Evolutionary conservation across 306 rosid genomes (phyloP), one percentile per base, ranked within the genome.

Genomic region (Lablab purpureus): DNA sequence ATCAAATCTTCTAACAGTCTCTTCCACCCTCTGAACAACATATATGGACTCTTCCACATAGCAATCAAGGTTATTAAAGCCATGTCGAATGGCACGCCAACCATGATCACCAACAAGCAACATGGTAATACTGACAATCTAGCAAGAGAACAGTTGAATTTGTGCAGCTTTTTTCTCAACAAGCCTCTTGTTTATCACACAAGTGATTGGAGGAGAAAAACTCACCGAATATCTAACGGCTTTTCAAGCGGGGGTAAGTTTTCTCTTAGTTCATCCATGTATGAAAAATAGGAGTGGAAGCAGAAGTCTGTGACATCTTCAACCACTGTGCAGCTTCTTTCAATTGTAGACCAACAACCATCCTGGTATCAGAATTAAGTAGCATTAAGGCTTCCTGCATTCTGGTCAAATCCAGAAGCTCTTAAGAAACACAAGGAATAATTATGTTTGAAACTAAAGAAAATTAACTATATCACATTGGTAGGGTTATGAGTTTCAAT

Each of bases 241-340:
- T 83, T 90, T 84, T 84, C 97, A 46, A 80, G 80, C 12, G 89
- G 85, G 36, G 85, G 82, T 74, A 90, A 74, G 40, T 83, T 75
- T 80, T 87, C 93, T 71, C 91, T 80, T 55, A 93, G 85, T 46
- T 91, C 97, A 86, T 93, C 98, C 93, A 90, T 90, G 80, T 83
- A 93, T 71, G 98, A 91, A 81, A 93, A 93, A 76, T 88, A 93
- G 18, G 98, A 93, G 82, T 91, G 92, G 65, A 91, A 93, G 81
- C 93, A 91, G 72, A 90, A 91, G 73, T 93, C 93, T 28, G 87
- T 89, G 51, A 90, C 82, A 82, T 93, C 97, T 80, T 76, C 85
- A 71, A 93, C 98, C 23, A 86, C 82, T 14, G 60, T 80, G 85
- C 88, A 90, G 80, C 93, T 81, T 55, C 88, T 85, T 86, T 87